A percentile compares a stretch with the other conserved stretches of the same genome.
These are phyloP conservation scores for Blastobotrys parvus DNA, from an alignment of 805 yeast species.

Conservation along the genomic window DNA sequence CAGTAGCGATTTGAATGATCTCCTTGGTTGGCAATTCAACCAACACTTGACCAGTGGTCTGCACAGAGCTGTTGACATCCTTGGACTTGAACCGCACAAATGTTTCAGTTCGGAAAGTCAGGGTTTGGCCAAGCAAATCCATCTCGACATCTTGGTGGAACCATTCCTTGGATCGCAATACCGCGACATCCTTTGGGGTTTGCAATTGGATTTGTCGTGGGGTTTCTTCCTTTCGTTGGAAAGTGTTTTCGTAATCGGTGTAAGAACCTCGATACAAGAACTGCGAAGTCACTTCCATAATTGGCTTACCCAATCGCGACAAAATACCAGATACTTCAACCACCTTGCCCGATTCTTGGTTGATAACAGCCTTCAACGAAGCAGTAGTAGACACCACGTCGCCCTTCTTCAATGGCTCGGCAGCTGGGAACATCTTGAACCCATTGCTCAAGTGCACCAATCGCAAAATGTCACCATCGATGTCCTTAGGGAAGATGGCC, in stretches of 20 bases:
- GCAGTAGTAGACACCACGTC: slow-evolving; percentile 81
- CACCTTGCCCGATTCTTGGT: slow-evolving; percentile 87
- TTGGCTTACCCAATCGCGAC: slow-evolving; percentile 64
- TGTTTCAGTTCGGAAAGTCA: slow-evolving; percentile 85
- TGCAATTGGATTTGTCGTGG: slow-evolving; percentile 72
- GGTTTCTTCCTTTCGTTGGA: slow-evolving; percentile 78
- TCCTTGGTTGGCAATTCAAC: slow-evolving; percentile 91
- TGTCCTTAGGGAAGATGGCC: slow-evolving; percentile 93
- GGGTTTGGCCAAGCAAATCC: slow-evolving; percentile 67
- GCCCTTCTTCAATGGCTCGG: slow-evolving; percentile 79
- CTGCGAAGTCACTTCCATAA: slow-evolving; percentile 89
- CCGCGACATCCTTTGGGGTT: slow-evolving; percentile 83
- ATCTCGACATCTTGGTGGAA: slow-evolving; percentile 68
- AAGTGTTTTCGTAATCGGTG: slow-evolving; percentile 81
- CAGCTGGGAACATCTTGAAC: slow-evolving; percentile 87
- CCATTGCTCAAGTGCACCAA: slow-evolving; percentile 94
- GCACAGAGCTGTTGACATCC: slow-evolving; percentile 66
- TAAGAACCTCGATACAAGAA: slow-evolving; percentile 95
- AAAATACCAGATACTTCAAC: slow-evolving; percentile 93
- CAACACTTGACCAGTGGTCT: slow-evolving; percentile 75
- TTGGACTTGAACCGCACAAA: slow-evolving; percentile 73
- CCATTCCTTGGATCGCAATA: slow-evolving; percentile 95
- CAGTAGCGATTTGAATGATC: slow-evolving; percentile 71
- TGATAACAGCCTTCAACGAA: slow-evolving; percentile 77
- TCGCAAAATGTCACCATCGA: slow-evolving; percentile 92